Evolutionary conservation across 2,329 filamentous ascomycete genomes (phyloP), one percentile per base, ranked within the genome.

Genomic region (Talaromyces sp.): DNA sequence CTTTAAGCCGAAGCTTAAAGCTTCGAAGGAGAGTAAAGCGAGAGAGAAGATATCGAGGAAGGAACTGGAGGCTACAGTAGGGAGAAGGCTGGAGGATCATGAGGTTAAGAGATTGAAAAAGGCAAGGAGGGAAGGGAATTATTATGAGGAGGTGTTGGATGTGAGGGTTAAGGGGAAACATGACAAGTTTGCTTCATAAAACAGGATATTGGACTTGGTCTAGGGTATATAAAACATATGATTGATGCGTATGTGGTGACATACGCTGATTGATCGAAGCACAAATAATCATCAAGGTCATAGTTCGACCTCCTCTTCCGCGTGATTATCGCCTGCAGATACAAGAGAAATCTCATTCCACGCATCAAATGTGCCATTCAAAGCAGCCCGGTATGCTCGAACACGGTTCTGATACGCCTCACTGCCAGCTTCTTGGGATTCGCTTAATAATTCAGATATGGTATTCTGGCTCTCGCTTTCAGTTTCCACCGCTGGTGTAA

Each of bases 121-220:
- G 78, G 93, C 95, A 38, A 86, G 91, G 75, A 86, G 88, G 71
- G 91, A 97, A 71, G 95, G 95, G 0, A 89, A 94, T 75, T 97
- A 95, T 75, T 91, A 97, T 76, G 93, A 98, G 80, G 86, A 86
- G 70, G 79, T 97, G 73, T 79, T 98, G 69, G 89, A 96, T 79
- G 82, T 97, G 64, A 95, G 94, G 78, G 90, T 95, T 34, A 97
- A 97, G 82, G 89, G 88, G 64, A 97, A 96, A 80, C 93, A 96
- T 79, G 93, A 97, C 79, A 96, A 96, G 77, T 97, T 82, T 74
- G 79, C 79, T 53, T 80, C 74, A 34, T 74, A 60, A 71, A 27
- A 5, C 2, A 45, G 13, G 29, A 31, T n/a, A n/a, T 10, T 56
- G 31, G 29, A 15, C 8, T 25, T 56, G 25, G 10, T 29, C 7